A percentile compares a stretch with the other conserved stretches of the same genome.
Evolutionary conservation across 345 rosid species (phyloP).

Genomic region (Aquilaria yunnanensis): DNA sequence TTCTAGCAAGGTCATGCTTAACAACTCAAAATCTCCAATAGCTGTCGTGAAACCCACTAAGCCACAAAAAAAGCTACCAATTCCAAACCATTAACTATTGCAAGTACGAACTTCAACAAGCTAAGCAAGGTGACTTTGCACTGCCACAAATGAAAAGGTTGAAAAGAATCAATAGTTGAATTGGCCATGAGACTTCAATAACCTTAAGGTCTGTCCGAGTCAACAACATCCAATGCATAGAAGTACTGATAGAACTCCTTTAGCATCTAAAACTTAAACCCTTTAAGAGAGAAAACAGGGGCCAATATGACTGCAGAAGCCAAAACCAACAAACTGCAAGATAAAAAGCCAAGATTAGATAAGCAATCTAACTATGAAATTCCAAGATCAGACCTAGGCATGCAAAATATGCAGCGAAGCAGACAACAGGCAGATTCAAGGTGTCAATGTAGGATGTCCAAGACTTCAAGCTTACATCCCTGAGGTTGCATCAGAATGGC

Average conservation of each 20-base stretch:
- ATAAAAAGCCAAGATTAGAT: constrained; percentile 42
- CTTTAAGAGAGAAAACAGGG: constrained; percentile 23
- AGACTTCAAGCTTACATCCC: constrained; percentile 31
- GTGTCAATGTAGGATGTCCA: constrained; percentile 31
- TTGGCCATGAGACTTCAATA: constrained; percentile 31
- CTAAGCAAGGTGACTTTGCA: constrained; percentile 25
- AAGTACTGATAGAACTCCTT: constrained; percentile 22
- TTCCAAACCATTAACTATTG: constrained; percentile 21
- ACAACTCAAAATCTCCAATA: constrained; percentile 40
- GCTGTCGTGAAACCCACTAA: constrained; percentile 51
- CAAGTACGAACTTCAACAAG: constrained; percentile 23
- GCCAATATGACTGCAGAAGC: constrained; percentile 35
- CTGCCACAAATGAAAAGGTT: constrained; percentile 27
- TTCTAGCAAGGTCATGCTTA: constrained; percentile 34
- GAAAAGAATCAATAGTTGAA: constrained; percentile 39
- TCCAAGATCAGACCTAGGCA: constrained; percentile 38
- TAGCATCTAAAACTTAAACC: constrained; percentile 24
- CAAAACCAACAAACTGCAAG: constrained; percentile 42
- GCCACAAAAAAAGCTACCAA: constrained; percentile 21
- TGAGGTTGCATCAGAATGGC: constrained; percentile 25
- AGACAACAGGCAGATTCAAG: constrained; percentile 42
- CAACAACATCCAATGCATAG: constrained; percentile 25
- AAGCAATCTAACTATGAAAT: constrained; percentile 31
- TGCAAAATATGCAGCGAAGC: constrained; percentile 34
- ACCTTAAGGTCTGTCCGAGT: constrained; percentile 25